phyloP scores from a whole-genome alignment of 352 stramenopile species.

The Globisporangium sylvaticum region DNA sequence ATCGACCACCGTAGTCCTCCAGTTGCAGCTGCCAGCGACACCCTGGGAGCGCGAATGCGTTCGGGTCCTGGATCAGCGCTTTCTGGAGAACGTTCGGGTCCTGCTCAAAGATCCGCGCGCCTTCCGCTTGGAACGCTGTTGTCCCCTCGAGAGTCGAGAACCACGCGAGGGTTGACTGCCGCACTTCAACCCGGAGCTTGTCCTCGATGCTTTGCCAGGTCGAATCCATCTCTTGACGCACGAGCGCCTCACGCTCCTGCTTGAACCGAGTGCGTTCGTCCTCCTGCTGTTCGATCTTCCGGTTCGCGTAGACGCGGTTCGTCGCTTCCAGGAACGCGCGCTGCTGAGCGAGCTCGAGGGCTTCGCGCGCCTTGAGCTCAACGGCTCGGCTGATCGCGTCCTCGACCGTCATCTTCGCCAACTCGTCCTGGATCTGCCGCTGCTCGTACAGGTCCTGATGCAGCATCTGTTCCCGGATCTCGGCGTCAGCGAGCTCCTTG shows the following conservation, averaged over 20 bases:
- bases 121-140: conserved; percentile 29
- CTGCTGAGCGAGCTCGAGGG: conserved; percentile 26
- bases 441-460: conserved; percentile 32
- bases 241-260: conserved; percentile 18
- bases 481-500: conserved; percentile 36
- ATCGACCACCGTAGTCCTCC: conserved; percentile 43
- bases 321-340: conserved; percentile 47
- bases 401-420: conserved; percentile 37
- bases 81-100: conserved; percentile 43
- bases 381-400: conserved; percentile 36
- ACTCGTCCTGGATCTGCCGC: conserved; percentile 26
- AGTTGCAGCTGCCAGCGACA: conserved; percentile 62
- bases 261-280: conserved; percentile 49
- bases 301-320: conserved; percentile 31
- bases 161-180: conserved; percentile 38
- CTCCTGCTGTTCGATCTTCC: conserved; percentile 51
- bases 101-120: conserved; percentile 49
- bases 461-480: conserved; percentile 35
- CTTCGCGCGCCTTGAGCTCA: conserved; percentile 19
- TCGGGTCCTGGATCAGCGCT: conserved; percentile 34
- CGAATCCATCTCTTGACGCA: conserved; percentile 25
- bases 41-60: conserved; percentile 23
- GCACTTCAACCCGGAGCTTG: conserved; percentile 43
- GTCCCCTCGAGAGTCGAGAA: conserved; percentile 28
- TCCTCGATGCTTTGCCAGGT: conserved; percentile 44